Conservation (phyloP, 768 basidiomycete genomes). For the Boletus edulis region DNA sequence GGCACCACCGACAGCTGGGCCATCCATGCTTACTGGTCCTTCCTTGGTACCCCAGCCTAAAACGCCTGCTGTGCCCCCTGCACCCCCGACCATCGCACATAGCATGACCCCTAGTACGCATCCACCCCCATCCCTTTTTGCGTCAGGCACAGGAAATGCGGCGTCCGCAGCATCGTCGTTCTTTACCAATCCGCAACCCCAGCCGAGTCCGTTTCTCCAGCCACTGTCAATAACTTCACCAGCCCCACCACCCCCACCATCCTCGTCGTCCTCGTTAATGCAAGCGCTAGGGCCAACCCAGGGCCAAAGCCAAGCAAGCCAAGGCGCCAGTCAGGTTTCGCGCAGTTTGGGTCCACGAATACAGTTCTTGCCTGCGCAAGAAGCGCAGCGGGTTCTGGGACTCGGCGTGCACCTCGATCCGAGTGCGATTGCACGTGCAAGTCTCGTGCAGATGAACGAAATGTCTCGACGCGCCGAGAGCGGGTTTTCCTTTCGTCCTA, state of each 20-base stretch:
- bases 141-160: conserved; percentile 14
- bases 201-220: conserved; percentile 30
- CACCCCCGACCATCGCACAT: conserved; percentile 12
- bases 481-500: conserved; percentile 25
- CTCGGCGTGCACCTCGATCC: conserved; percentile 42
- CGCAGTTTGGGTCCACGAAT: conserved; percentile 12
- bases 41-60: conserved; percentile 12
- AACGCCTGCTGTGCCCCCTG: conserved; percentile 17
- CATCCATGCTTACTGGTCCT: conserved; percentile 9
- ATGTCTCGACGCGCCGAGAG: conserved; percentile 62
- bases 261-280: conserved; percentile 25
- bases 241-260: conserved; percentile 9
- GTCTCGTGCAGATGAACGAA: conserved; percentile 77
- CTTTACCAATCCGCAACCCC: conserved; percentile 23
- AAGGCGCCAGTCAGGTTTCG: not conserved
- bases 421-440: conserved; percentile 60
- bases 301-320: conserved; percentile 9
- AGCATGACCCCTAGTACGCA: conserved; percentile 34
- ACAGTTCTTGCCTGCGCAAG: conserved; percentile 54
- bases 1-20: conserved; percentile 6
- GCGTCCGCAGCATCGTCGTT: conserved; percentile 13
- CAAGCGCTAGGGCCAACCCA: conserved; percentile 23
- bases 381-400: conserved; percentile 51
- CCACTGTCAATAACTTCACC: conserved; percentile 17
- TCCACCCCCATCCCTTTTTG: conserved; percentile 28